These are phyloP conservation scores for Sicyos edulis DNA, from an alignment of 306 rosid genomes.

Conservation along the genomic window DNA sequence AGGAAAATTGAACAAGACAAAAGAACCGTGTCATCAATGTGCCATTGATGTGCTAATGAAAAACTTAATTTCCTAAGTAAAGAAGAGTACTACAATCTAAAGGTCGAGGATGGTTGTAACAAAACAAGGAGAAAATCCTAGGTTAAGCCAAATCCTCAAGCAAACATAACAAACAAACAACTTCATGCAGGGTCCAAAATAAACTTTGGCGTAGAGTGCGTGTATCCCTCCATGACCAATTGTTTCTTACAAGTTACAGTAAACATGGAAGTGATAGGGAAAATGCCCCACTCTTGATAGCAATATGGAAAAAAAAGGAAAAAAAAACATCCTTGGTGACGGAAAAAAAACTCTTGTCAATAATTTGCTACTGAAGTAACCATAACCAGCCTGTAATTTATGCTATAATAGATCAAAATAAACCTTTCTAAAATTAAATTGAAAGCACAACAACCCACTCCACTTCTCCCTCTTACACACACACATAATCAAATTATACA, in stretches of 20 bases:
- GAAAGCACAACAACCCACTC: constrained; percentile 2
- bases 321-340: background rate
- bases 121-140: background rate
- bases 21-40: background rate
- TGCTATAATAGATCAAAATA: background rate
- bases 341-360: background rate
- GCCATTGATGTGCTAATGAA: background rate
- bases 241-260: background rate
- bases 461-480: background rate
- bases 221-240: background rate
- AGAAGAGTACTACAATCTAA: background rate
- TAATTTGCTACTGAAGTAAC: background rate
- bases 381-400: background rate
- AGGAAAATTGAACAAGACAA: background rate
- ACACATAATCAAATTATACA: background rate
- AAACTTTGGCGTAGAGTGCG: background rate
- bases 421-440: background rate
- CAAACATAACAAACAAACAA: background rate
- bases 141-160: background rate
- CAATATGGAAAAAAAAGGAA: background rate
- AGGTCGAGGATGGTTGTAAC: background rate
- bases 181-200: background rate
- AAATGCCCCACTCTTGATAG: background rate
- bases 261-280: background rate
- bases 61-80: no score